Percentiles rank a stretch among this genome's conserved stretches.
Evolutionary conservation across 1,284 basidiomycete species (phyloP).

Genomic region (Sanghuangporus weigelae): DNA sequence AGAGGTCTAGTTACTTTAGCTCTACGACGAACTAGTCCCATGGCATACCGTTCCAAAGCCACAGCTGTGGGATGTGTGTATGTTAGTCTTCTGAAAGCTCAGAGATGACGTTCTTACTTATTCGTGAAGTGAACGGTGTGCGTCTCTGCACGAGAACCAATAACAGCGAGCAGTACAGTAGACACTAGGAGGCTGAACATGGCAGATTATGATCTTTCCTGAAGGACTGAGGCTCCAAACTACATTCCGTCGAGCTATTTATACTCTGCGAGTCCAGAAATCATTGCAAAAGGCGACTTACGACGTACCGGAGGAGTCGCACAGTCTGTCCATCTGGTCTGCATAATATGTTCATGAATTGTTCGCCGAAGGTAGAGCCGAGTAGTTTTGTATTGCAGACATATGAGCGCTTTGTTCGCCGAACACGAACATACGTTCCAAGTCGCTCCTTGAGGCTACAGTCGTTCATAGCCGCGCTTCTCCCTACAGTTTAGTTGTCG

Average conservation of each 20-base stretch:
- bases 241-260: not conserved
- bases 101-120: conserved; percentile 5
- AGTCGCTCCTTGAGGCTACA: not conserved
- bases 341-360: not conserved
- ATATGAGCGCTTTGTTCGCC: not conserved
- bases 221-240: not conserved
- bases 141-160: conserved; percentile 13
- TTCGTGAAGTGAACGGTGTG: conserved; percentile 22
- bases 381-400: not conserved
- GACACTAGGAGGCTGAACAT: not conserved
- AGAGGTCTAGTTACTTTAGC: not conserved
- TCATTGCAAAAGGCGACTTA: not conserved
- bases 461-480: not conserved
- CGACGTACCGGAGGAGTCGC: not conserved
- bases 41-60: conserved; percentile 20
- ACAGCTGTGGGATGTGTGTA: conserved; percentile 11
- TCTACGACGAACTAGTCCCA: not conserved
- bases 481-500: not conserved
- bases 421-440: not conserved
- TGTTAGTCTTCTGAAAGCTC: not conserved
- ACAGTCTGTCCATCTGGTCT: not conserved
- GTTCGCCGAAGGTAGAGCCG: not conserved
- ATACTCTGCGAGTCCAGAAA: not conserved
- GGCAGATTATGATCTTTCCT: not conserved
- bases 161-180: not conserved